phyloP scores from a whole-genome alignment of 2,329 filamentous ascomycete genomes.

The Ceratocystis eucalypticola region DNA sequence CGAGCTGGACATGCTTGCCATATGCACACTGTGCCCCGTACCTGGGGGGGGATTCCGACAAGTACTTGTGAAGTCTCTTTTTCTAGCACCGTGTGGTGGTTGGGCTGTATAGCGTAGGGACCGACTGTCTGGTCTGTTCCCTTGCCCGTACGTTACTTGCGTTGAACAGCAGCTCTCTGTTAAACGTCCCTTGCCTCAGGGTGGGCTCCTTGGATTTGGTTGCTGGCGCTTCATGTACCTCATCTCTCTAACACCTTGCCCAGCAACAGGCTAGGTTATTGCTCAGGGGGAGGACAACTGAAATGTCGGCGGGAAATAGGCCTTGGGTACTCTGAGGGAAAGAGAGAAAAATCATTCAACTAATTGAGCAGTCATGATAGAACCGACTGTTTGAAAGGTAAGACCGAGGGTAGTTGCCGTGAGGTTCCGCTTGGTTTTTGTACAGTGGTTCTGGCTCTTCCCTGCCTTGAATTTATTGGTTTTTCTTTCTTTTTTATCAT shows the following conservation, averaged over 20 bases:
- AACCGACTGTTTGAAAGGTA: too few species aligned
- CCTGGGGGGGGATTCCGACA: not conserved
- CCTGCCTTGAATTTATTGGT: not conserved
- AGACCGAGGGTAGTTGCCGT: too few species aligned
- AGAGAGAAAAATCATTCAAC: too few species aligned
- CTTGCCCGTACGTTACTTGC: too few species aligned
- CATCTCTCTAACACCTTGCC: not conserved
- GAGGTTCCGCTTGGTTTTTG: too few species aligned
- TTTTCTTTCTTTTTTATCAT: constrained; percentile 17
- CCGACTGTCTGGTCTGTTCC: too few species aligned
- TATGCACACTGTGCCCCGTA: constrained; percentile 8
- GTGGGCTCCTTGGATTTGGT: not conserved
- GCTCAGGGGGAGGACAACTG: too few species aligned
- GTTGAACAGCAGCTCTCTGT: not conserved
- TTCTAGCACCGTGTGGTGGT: not conserved
- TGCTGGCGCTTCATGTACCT: not conserved
- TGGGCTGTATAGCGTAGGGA: not conserved
- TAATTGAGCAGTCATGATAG: too few species aligned
- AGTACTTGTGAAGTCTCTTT: not conserved
- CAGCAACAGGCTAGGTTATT: too few species aligned
- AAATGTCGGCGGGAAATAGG: too few species aligned
- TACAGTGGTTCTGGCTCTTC: too few species aligned
- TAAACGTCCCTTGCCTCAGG: not conserved
- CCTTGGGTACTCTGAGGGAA: too few species aligned
- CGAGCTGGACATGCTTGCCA: not conserved